Evolutionary conservation across 139 green algal genomes (phyloP).

Genomic region (Picochlorum sp.): DNA sequence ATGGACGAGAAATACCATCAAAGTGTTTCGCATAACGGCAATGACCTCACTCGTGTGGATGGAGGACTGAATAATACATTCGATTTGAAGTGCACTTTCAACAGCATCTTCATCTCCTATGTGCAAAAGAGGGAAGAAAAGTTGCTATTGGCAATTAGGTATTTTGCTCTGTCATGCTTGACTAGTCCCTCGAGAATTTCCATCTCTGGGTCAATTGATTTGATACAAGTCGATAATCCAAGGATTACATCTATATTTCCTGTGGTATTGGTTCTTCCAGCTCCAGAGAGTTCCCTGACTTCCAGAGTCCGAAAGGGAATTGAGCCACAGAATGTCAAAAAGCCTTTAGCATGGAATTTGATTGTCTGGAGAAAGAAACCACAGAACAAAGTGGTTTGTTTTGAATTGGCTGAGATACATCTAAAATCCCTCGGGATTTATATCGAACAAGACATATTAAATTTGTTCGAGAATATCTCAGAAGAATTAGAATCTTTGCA

Average conservation of each 20-base stretch:
- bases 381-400: constrained; percentile 53
- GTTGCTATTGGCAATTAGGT: too few species aligned
- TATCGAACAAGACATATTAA: constrained; percentile 50
- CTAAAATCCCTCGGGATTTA: constrained; percentile 42
- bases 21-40: too few species aligned
- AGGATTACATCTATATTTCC: constrained; percentile 39
- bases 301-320: constrained; percentile 8
- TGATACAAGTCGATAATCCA: constrained; percentile 58
- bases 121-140: too few species aligned
- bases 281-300: constrained; percentile 11
- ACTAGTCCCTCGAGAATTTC: constrained; percentile 23
- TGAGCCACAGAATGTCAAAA: background rate
- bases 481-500: background rate
- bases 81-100: too few species aligned
- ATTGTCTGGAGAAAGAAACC: constrained; percentile 52
- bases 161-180: too few species aligned
- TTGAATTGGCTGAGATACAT: constrained; percentile 48
- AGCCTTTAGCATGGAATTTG: constrained; percentile 18
- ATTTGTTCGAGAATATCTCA: background rate
- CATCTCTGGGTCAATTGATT: background rate
- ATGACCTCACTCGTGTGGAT: too few species aligned
- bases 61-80: too few species aligned
- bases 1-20: constrained; percentile 37
- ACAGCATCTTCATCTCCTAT: too few species aligned
- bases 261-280: constrained; percentile 31